Percentiles rank a stretch among this genome's conserved stretches.
Evolutionary conservation across 768 basidiomycete species (phyloP).

Genomic region (Leccinum disarticulatum): DNA sequence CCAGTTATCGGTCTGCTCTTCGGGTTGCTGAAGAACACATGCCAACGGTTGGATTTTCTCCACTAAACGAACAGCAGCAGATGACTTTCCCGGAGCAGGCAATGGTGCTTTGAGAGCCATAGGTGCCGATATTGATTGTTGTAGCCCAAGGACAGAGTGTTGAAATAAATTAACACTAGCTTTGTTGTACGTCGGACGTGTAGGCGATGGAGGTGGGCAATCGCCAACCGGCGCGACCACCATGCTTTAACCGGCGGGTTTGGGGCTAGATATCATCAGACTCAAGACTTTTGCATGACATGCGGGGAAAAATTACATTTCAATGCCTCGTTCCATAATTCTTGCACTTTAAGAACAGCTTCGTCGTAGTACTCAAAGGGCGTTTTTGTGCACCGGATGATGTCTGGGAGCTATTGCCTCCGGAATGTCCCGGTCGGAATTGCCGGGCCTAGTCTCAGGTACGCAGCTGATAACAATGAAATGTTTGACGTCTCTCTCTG

Average conservation of each 20-base stretch:
- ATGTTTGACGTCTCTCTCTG: too few relatives aligned
- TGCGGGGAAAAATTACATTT: constrained; percentile 57
- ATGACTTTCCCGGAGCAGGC: constrained; percentile 19
- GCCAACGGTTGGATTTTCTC: constrained; percentile 55
- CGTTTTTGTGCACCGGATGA: constrained; percentile 38
- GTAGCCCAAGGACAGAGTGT: constrained; percentile 34
- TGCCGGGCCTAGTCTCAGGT: too few relatives aligned
- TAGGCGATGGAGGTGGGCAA: constrained; percentile 46
- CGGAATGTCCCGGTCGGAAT: constrained; percentile 4
- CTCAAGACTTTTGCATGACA: constrained; percentile 1
- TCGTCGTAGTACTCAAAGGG: constrained; percentile 83
- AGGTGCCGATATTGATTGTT: constrained; percentile 36
- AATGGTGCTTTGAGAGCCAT: constrained; percentile 24
- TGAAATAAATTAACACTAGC: constrained; percentile 28
- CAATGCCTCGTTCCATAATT: constrained; percentile 93
- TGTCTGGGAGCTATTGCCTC: constrained; percentile 37
- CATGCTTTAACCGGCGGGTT: constrained; percentile 69
- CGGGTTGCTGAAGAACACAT: constrained; percentile 67
- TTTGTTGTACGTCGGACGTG: constrained; percentile 33
- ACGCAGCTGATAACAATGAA: too few relatives aligned
- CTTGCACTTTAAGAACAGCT: constrained; percentile 91
- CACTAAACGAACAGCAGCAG: constrained; percentile 31
- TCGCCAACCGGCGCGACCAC: constrained; percentile 39
- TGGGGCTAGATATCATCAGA: constrained; percentile 50
- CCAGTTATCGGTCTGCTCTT: constrained; percentile 95